Evolutionary conservation across 2,329 filamentous ascomycete genomes (phyloP).

Genomic region (Botrytis porri): DNA sequence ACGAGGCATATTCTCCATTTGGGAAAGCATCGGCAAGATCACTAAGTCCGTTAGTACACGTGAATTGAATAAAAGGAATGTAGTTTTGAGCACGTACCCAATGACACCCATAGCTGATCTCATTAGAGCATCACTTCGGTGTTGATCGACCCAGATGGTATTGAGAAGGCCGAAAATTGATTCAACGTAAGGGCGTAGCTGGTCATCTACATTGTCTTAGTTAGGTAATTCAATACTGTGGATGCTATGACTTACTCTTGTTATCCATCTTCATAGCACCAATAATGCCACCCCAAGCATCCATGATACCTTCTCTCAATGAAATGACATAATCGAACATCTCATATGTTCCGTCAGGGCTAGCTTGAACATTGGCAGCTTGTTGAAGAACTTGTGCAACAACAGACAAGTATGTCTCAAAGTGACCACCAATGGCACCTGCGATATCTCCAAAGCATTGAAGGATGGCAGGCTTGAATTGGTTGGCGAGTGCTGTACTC

Average conservation of each 20-base stretch:
- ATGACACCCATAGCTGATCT: conserved; percentile 96
- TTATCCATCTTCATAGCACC: conserved; percentile 82
- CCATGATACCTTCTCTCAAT: conserved; percentile 95
- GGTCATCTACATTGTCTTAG: conserved; percentile 53
- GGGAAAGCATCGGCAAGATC: conserved; percentile 94
- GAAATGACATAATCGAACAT: conserved; percentile 97
- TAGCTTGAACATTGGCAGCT: conserved; percentile 77
- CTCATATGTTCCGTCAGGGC: conserved; percentile 80
- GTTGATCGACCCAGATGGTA: conserved; percentile 74
- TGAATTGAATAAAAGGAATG: background rate
- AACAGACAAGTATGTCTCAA: conserved; percentile 88
- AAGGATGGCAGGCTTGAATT: conserved; percentile 96
- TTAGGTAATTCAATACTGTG: conserved; percentile 4
- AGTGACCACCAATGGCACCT: conserved; percentile 84
- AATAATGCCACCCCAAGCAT: conserved; percentile 97
- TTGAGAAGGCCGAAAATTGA: conserved; percentile 86
- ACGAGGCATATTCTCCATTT: conserved; percentile 77
- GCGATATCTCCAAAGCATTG: conserved; percentile 98
- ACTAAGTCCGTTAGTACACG: conserved; percentile 47
- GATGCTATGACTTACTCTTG: conserved; percentile 58
- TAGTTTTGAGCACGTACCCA: conserved; percentile 59
- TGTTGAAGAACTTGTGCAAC: conserved; percentile 94
- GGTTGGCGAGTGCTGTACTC: conserved; percentile 84
- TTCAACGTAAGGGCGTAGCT: conserved; percentile 74
- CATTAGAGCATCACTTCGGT: conserved; percentile 88